A percentile compares a stretch with the other conserved stretches of the same genome.
These are phyloP conservation scores for Volutella citrinella DNA, from an alignment of 2,329 filamentous ascomycete species.

Conservation along the genomic window DNA sequence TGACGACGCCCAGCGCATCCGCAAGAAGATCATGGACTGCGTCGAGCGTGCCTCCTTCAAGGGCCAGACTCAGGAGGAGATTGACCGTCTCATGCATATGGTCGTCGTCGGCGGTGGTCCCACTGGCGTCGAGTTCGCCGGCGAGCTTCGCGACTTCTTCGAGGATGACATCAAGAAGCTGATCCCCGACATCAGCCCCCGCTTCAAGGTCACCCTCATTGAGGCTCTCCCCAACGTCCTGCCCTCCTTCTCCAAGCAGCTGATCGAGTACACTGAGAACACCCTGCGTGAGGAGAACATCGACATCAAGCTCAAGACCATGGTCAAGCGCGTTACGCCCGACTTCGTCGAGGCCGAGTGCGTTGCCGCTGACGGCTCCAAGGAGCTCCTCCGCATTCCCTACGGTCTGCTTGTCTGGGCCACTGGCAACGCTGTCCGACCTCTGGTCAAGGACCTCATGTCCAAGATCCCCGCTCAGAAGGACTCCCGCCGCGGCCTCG, in stretches of 20 bases:
- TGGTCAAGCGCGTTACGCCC: conserved; percentile 96
- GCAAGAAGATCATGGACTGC: conserved; percentile 99
- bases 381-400: conserved; percentile 76
- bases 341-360: conserved; percentile 90
- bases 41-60: conserved; percentile 99
- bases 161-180: conserved; percentile 97
- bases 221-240: conserved; percentile 95
- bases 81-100: conserved; percentile 96
- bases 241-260: conserved; percentile 97
- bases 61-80: conserved; percentile 82
- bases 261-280: conserved; percentile 99
- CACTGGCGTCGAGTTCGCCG: conserved; percentile 96
- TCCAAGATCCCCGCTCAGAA: conserved; percentile 88
- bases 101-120: conserved; percentile 92
- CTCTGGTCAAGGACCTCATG: conserved; percentile 89
- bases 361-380: conserved; percentile 77
- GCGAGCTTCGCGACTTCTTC: conserved; percentile 98
- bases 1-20: conserved; percentile 89
- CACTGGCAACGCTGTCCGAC: conserved; percentile 90
- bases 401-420: conserved; percentile 98
- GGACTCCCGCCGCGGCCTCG: conserved; percentile 88
- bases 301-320: conserved; percentile 95
- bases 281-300: conserved; percentile 99
- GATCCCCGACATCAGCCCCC: conserved; percentile 89
- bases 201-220: conserved; percentile 96